Percentiles rank a stretch among this genome's conserved stretches.
phyloP scores from a whole-genome alignment of 352 stramenopile genomes.

The Globisporangium orthogonon region DNA sequence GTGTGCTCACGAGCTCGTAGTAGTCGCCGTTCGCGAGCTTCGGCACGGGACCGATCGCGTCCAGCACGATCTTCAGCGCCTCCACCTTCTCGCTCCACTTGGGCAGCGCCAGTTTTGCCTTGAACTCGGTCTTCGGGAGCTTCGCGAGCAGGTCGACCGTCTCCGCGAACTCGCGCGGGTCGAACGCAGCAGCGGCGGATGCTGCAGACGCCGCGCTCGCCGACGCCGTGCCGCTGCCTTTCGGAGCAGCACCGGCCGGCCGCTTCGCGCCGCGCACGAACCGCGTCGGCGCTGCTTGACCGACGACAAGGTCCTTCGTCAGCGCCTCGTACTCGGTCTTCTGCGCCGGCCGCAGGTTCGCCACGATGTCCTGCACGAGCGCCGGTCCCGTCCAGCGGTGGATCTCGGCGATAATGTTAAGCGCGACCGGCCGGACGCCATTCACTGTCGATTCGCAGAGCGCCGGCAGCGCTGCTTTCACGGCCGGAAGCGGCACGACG shows the following conservation, averaged over 20 bases:
- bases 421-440: conserved; percentile 62
- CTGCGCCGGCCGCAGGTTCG: conserved; percentile 73
- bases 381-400: conserved; percentile 72
- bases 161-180: conserved; percentile 81
- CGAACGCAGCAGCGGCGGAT: conserved; percentile 24
- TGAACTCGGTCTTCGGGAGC: conserved; percentile 75
- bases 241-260: conserved; percentile 4
- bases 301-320: conserved; percentile 64
- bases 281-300: conserved; percentile 63
- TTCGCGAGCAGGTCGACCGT: conserved; percentile 81
- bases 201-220: conserved; percentile 9
- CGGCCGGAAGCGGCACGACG: conserved; percentile 52
- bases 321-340: conserved; percentile 77
- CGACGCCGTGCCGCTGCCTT: conserved; percentile 1
- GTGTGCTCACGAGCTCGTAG: conserved; percentile 78
- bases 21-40: conserved; percentile 86
- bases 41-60: conserved; percentile 70
- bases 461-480: conserved; percentile 63
- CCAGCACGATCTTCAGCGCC: conserved; percentile 80
- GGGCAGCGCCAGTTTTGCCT: conserved; percentile 54
- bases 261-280: conserved; percentile 60
- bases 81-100: conserved; percentile 89
- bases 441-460: conserved; percentile 83
- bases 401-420: conserved; percentile 80
- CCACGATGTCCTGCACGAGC: conserved; percentile 73